phyloP scores from a whole-genome alignment of 129 eudicot genomes.

The Chrysanthemum seticuspe region DNA sequence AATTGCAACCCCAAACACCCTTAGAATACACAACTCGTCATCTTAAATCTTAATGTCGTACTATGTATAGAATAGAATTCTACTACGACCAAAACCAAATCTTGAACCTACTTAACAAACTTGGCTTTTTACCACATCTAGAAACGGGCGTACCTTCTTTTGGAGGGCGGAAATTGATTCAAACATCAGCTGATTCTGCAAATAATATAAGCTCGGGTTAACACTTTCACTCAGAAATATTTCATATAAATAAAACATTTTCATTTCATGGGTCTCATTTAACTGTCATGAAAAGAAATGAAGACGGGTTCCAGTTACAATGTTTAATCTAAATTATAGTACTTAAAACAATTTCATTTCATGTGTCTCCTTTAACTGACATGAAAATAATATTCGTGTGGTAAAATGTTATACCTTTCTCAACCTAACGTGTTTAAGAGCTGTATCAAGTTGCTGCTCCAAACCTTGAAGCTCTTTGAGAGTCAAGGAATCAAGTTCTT shows the following conservation, averaged over 20 bases:
- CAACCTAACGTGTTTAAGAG: slow-evolving; percentile 4
- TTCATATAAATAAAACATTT: neutral
- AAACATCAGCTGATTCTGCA: slow-evolving; percentile 83
- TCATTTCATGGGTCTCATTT: neutral
- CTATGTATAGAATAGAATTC: neutral
- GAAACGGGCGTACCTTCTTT: slow-evolving; percentile 52
- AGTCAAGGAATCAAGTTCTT: slow-evolving; percentile 3
- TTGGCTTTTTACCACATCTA: neutral
- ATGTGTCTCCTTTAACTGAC: neutral
- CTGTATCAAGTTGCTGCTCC: slow-evolving; percentile 9
- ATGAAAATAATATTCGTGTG: neutral
- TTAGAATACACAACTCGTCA: neutral
- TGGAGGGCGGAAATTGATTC: slow-evolving; percentile 82
- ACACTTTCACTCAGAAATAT: neutral
- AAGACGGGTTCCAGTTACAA: neutral
- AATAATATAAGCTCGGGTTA: neutral
- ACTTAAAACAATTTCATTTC: neutral
- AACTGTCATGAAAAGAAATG: slow-evolving; percentile 4
- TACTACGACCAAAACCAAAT: neutral
- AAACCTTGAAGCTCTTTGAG: slow-evolving; percentile 12
- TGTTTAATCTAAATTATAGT: neutral
- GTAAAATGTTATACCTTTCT: neutral
- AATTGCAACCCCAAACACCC: no score
- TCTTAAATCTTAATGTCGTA: neutral
- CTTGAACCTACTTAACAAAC: slow-evolving; percentile 8